phyloP scores from a whole-genome alignment of 352 stramenopile species.

The Phytophthora idaei region DNA sequence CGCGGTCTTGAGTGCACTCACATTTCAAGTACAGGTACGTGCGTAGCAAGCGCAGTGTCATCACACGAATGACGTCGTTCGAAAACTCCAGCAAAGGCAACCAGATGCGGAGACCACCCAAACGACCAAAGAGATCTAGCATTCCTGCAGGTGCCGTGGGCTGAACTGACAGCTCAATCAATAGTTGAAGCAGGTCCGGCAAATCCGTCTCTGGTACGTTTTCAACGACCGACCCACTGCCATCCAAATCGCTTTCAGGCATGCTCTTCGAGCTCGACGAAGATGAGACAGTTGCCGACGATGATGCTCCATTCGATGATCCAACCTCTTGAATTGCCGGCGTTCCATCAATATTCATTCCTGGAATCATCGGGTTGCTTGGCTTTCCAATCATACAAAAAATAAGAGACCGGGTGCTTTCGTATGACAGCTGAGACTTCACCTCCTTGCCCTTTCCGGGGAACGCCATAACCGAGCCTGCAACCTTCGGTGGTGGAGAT shows the following conservation, averaged over 20 bases:
- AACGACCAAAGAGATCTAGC: conserved; percentile 72
- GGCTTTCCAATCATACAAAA: conserved; percentile 90
- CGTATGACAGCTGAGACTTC: conserved; percentile 82
- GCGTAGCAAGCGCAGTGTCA: conserved; percentile 79
- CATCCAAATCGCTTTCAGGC: conserved; percentile 71
- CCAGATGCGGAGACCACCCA: conserved; percentile 84
- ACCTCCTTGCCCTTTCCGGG: conserved; percentile 62
- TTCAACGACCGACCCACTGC: conserved; percentile 65
- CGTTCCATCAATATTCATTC: conserved; percentile 68
- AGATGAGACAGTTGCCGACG: conserved; percentile 47
- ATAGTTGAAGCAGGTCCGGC: conserved; percentile 73
- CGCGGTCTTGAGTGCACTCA: conserved; percentile 62
- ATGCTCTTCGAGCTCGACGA: conserved; percentile 54
- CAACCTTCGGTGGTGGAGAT: conserved; percentile 53
- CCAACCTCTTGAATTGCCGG: conserved; percentile 57
- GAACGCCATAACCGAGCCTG: conserved; percentile 60
- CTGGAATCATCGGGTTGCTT: conserved; percentile 70
- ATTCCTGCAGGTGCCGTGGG: conserved; percentile 71
- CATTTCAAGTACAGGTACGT: conserved; percentile 85
- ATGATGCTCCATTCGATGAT: conserved; percentile 35
- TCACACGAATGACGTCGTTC: conserved; percentile 75
- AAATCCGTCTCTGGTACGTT: conserved; percentile 77
- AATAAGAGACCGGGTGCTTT: conserved; percentile 81
- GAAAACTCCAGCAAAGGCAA: conserved; percentile 78
- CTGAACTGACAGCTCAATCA: conserved; percentile 82